These are phyloP conservation scores for Neurospora sp. DNA, from an alignment of 495 filamentous ascomycete genomes.

Conservation along the genomic window DNA sequence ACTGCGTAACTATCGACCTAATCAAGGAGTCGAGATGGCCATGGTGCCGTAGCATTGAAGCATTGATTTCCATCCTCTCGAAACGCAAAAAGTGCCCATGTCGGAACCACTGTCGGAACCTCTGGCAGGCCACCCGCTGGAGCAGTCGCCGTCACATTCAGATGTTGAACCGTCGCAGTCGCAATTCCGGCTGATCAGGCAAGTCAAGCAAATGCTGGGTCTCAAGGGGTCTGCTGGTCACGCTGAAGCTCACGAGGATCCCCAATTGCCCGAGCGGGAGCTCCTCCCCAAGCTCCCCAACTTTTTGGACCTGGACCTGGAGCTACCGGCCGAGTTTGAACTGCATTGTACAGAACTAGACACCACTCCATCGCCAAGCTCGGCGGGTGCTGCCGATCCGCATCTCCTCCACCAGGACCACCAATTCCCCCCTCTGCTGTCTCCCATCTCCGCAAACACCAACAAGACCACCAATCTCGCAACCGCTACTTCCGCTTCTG, in stretches of 20 bases:
- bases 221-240: neutral
- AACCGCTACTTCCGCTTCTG: slow-evolving; percentile 1
- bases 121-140: neutral
- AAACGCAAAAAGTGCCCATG: neutral
- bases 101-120: neutral
- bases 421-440: neutral
- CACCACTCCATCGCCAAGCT: neutral
- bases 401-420: neutral
- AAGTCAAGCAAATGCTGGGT: neutral
- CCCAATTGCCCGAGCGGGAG: neutral
- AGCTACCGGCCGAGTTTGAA: neutral
- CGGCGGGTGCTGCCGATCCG: neutral
- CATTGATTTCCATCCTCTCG: neutral
- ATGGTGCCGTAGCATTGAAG: neutral
- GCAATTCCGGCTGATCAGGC: neutral
- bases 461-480: neutral
- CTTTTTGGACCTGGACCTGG: neutral
- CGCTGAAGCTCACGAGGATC: neutral
- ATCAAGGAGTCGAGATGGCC: neutral
- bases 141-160: neutral
- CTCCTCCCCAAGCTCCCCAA: neutral
- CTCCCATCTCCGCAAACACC: neutral
- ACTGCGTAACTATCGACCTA: neutral
- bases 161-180: neutral
- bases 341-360: neutral